Percentiles rank a stretch among this genome's conserved stretches.
Conservation (phyloP, 192 early-diverging fungal genomes). For the Lobosporangium transversale region DNA sequence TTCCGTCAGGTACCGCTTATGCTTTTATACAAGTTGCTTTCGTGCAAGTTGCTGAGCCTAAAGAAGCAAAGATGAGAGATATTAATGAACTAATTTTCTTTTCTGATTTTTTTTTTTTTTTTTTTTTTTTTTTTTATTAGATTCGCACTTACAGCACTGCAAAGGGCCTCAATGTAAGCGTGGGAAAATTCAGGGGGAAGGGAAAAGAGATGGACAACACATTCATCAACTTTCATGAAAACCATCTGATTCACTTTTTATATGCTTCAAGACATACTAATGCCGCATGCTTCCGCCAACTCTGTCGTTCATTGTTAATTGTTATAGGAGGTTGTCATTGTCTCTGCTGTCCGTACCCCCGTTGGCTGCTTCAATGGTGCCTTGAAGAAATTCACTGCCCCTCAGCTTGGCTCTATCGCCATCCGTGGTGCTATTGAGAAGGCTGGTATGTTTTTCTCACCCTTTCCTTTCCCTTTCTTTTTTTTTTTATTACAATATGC, state of each 20-base stretch:
- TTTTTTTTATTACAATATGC: neutral
- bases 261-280: neutral
- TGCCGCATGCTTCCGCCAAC: no score
- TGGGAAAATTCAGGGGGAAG: constrained; percentile 39
- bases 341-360: constrained; percentile 87
- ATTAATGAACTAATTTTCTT: neutral
- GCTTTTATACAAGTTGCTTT: neutral
- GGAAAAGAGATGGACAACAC: neutral
- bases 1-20: constrained; percentile 31
- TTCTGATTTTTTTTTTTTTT: no score
- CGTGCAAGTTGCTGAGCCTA: neutral
- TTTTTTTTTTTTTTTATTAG: constrained; percentile 8
- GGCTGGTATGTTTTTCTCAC: constrained; percentile 65
- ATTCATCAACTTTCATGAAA: neutral
- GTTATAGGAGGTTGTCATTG: constrained; percentile 67
- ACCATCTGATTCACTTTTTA: neutral
- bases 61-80: neutral
- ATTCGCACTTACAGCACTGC: constrained; percentile 47
- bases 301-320: no score
- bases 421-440: constrained; percentile 86
- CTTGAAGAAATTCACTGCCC: constrained; percentile 82
- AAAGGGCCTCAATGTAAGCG: constrained; percentile 51
- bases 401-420: constrained; percentile 87
- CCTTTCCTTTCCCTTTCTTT: neutral
- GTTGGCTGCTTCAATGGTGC: constrained; percentile 92